Percentiles rank a stretch among this genome's conserved stretches.
phyloP scores from a whole-genome alignment of 768 basidiomycete genomes.

The Rhodotorula diobovata region DNA sequence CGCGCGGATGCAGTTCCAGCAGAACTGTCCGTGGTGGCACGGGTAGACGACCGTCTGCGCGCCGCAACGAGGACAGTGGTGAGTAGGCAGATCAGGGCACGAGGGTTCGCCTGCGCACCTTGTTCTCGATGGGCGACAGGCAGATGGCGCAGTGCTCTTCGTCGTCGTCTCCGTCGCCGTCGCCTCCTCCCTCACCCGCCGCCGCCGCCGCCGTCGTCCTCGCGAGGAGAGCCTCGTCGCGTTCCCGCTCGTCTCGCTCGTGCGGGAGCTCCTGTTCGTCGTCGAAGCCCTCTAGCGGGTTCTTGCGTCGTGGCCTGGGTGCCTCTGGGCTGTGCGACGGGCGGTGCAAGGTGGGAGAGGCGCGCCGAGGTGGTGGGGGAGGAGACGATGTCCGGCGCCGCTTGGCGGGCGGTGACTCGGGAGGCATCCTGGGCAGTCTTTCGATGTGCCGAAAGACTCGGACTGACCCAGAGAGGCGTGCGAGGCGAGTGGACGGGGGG shows the following conservation, averaged over 20 bases:
- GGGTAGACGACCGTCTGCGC: conserved; percentile 29
- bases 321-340: background rate
- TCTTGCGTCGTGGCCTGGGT: background rate
- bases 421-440: background rate
- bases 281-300: conserved; percentile 21
- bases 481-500: too few species aligned
- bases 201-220: too few species aligned
- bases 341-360: background rate
- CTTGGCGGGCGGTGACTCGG: background rate
- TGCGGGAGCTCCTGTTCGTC: conserved; percentile 9
- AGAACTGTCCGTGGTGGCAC: conserved; percentile 37
- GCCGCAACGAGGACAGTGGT: background rate
- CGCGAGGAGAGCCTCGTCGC: background rate
- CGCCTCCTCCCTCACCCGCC: too few species aligned
- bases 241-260: background rate
- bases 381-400: conserved; percentile 3
- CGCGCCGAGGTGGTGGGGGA: background rate
- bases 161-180: background rate
- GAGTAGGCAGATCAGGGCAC: too few species aligned
- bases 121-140: conserved; percentile 36
- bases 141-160: conserved; percentile 33
- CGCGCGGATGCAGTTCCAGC: conserved; percentile 36
- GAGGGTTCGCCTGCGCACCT: conserved; percentile 1
- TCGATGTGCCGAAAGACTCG: background rate
- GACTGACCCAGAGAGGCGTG: too few species aligned